Evolutionary conservation across 2,329 filamentous ascomycete genomes (phyloP).

Genomic region (Bipolaris sorokiniana): DNA sequence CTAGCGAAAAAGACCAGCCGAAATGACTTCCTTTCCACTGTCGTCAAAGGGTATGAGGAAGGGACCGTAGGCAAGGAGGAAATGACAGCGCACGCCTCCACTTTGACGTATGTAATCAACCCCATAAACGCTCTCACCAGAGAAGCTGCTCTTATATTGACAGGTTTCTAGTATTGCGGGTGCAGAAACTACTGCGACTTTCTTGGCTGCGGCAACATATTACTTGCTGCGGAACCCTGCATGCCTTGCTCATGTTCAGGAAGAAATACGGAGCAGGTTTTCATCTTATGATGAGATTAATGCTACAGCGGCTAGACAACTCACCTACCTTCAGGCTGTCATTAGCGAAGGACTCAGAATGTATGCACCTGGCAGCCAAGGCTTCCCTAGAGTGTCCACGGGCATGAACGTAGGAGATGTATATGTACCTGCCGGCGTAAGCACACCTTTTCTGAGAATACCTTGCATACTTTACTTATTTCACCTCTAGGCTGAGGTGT

Average conservation of each 20-base stretch:
- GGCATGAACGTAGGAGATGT: background rate
- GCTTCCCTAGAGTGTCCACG: constrained; percentile 1
- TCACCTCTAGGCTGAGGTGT: background rate
- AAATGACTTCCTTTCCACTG: background rate
- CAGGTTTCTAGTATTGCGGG: background rate
- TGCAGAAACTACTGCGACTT: background rate
- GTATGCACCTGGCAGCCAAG: background rate
- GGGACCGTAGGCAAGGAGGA: background rate
- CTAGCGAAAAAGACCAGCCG: background rate
- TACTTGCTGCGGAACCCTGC: background rate
- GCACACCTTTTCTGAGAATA: background rate
- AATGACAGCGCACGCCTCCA: constrained; percentile 2
- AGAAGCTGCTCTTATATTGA: too few species aligned
- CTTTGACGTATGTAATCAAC: background rate
- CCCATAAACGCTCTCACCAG: too few species aligned
- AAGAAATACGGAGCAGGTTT: background rate
- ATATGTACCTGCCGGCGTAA: background rate
- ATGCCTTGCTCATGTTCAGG: background rate
- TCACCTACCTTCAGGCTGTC: background rate
- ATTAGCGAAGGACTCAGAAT: background rate
- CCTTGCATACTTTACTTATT: too few species aligned
- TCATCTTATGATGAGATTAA: background rate
- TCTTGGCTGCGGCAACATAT: background rate
- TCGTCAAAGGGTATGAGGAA: background rate
- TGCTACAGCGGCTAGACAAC: background rate